Evolutionary conservation across 208 protist species (phyloP), one percentile per base, ranked within the genome.

Genomic region (Leishmania tropica): DNA sequence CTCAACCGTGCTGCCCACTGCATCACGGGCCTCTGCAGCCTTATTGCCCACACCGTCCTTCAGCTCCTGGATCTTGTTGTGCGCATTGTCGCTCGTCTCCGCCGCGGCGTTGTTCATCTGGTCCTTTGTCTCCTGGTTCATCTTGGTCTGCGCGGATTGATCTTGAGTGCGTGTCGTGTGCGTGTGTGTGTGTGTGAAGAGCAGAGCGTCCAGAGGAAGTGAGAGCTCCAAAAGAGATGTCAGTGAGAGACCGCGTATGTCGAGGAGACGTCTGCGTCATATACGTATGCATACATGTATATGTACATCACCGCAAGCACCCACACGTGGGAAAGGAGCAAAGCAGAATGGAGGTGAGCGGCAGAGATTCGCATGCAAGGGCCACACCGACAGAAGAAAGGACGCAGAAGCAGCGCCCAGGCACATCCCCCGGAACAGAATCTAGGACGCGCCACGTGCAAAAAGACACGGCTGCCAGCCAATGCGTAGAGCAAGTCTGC

Each of bases 51-150:
- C 10, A 15, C 31, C 73, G 35, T 76, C 73, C 73, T 76, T 76
- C 73, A 76, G 13, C n/a, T 76, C 73, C 15, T 17, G 19, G 11
- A 58, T 58, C 42, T n/a, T 37, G 73, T 64, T 65, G 48, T 60
- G 73, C 48, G 35, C 53, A 47, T 76, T 40, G 53, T 76, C 73
- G 3, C 31, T 45, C 17, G 73, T n/a, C 42, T 60, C 48, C 73
- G 73, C 73, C 5, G 73, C 73, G 48, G 53, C 73, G 73, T 76
- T 76, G 53, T 65, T 56, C 31, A 62, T 40, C 3, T 76, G 35
- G 73, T 76, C 73, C 31, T 47, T 76, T 24, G 51, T 62, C 48
- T 76, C 73, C 70, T 75, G 70, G 42, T 75, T 19, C 70, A 75
- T 75, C 70, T 54, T 75, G 70, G 70, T 13, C 17, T 56, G 70